Evolutionary conservation across 768 basidiomycete species (phyloP).

Genomic region (Suillus subaureus): DNA sequence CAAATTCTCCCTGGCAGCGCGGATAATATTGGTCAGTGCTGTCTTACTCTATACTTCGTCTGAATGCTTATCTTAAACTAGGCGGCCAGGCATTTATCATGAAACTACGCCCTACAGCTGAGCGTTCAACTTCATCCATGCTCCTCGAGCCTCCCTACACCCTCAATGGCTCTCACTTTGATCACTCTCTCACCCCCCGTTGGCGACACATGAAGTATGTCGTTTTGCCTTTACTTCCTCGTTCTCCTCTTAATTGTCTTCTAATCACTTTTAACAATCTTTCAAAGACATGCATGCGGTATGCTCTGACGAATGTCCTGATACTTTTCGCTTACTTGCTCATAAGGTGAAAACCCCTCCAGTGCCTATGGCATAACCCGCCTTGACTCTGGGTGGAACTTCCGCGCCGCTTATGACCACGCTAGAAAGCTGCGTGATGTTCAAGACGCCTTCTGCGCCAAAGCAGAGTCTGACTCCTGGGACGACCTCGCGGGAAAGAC

Average conservation of each 20-base stretch:
- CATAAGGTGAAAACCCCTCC: conserved; percentile 35
- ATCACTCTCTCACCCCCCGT: conserved; percentile 21
- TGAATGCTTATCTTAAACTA: conserved; percentile 9
- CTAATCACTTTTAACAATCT: neutral
- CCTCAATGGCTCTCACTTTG: conserved; percentile 29
- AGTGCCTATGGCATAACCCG: conserved; percentile 51
- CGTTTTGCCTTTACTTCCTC: neutral
- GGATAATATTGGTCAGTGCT: conserved; percentile 27
- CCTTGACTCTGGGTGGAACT: conserved; percentile 79
- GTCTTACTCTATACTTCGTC: neutral
- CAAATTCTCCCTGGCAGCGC: conserved; percentile 50
- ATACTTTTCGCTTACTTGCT: neutral
- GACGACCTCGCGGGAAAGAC: conserved; percentile 34
- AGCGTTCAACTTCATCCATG: conserved; percentile 47
- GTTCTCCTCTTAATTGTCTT: neutral
- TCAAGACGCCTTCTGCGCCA: conserved; percentile 74
- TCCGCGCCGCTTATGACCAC: conserved; percentile 78
- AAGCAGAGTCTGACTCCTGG: conserved; percentile 52
- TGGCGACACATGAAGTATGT: conserved; percentile 33
- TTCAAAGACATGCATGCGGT: conserved; percentile 40
- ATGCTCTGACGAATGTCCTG: conserved; percentile 27
- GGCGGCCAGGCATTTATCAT: conserved; percentile 55
- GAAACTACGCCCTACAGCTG: conserved; percentile 49
- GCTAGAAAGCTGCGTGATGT: conserved; percentile 66
- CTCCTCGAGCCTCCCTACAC: conserved; percentile 53